Evolutionary conservation across 2,329 filamentous ascomycete species (phyloP), one percentile per base, ranked within the genome.

Genomic region (Aureobasidium vineae): DNA sequence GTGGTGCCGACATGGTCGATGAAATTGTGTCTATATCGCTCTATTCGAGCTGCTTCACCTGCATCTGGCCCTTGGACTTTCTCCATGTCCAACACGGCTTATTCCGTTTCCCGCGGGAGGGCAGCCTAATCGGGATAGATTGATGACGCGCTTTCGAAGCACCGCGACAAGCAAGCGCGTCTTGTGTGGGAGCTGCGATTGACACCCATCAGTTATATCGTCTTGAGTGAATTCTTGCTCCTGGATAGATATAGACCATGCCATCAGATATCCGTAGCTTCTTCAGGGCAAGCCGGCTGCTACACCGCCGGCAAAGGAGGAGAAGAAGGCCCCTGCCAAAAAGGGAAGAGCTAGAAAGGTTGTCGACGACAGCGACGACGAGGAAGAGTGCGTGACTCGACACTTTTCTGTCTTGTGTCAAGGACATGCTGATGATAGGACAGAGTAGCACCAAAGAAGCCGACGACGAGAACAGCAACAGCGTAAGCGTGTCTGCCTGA

Each of bases 201-300:
- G 54, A 59, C 38, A 10, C 13, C 33, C 33, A 10, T 36, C 33
- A 11, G 13, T 11, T 36, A 13, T 36, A 36, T 36, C 33, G 13
- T 36, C 33, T 3, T 10, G 10, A 36, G 8, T 36, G 3, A 13
- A 36, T 1, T 36, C 33, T 36, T 36, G 41, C 26, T 61, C 5
- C 8, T 13, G 19, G 3, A 36, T 15, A 61, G 26, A 49, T 5
- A 47, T 15, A 49, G 23, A 63, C 21, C 28, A 96, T 97, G 92
- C 87, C 92, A 64, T 75, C 83, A 69, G 94, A 98, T 78, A 98
- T 97, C 74, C 86, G 93, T 74, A 92, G 84, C 72, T 98, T 97
- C 79, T 97, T 98, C 81, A 88, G 89, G 87, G 90, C 68, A 92
- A 92, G 77, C 86, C 86, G 61, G 83, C 85, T 70, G 79, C 83